Evolutionary conservation across 331 rosid species (phyloP), one percentile per base, ranked within the genome.

Genomic region (Malus hybrid): DNA sequence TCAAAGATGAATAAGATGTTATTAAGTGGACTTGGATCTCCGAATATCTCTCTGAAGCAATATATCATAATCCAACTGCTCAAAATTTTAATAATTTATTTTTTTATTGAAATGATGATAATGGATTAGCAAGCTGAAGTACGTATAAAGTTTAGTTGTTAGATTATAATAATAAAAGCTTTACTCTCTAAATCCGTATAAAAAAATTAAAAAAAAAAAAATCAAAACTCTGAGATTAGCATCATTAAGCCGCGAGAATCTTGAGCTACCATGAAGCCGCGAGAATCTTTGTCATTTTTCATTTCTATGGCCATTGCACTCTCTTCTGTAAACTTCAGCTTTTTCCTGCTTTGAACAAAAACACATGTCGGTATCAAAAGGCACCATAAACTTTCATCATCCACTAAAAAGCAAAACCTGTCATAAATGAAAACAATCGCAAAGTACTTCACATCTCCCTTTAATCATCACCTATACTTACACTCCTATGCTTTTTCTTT

Each of bases 341-440:
- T 72, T 76, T 86, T 79, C 62, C 75, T 69, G 71, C 82, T 34
- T 79, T 69, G 82, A 76, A 64, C 81, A 77, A 76, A 80, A 10
- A 20, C 79, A 73, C 74, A 59, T 80, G 89, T 90, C 85, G 82
- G 29, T 28, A 28, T 28, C 85, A 76, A 82, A 84, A 85, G 87
- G 80, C 84, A 83, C 88, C 90, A 69, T 79, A 76, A 76, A 65
- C 87, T 74, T 74, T 80, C 85, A 90, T 84, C 84, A 80, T 80
- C 76, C 78, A 84, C 73, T 80, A 75, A 70, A 90, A 84, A 87
- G 73, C 75, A 80, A 85, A 80, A 76, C 65, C 60, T 78, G 87
- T 82, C 90, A 86, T 83, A 82, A 75, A 66, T 31, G n/a, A 29
- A 67, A 73, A 86, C 70, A 80, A 63, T 60, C 61, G 39, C 76